A percentile compares a stretch with the other conserved stretches of the same genome.
Evolutionary conservation across 2,329 filamentous ascomycete species (phyloP).

Genomic region (Dichotomopilus funicola): DNA sequence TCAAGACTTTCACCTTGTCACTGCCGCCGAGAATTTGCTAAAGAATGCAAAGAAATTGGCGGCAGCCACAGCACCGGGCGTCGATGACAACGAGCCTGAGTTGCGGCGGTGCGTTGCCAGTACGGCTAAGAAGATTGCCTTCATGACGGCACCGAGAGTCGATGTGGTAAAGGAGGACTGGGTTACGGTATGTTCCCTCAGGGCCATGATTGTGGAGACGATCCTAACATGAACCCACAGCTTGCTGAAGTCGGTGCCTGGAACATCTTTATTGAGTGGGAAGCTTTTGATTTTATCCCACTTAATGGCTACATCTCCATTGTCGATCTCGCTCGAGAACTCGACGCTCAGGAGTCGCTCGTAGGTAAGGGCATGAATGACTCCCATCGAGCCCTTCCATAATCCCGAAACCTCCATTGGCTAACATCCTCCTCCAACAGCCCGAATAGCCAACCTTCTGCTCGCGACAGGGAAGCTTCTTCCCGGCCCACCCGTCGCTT

Average conservation of each 20-base stretch:
- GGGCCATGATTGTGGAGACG: background rate
- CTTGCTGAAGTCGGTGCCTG: constrained; percentile 17
- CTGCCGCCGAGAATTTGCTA: constrained; percentile 18
- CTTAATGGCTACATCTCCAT: constrained; percentile 21
- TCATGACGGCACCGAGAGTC: constrained; percentile 13
- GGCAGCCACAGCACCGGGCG: background rate
- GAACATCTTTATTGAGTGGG: constrained; percentile 25
- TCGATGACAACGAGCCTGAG: background rate
- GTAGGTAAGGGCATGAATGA: constrained; percentile 12
- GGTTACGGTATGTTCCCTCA: constrained; percentile 11
- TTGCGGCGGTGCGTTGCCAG: constrained; percentile 14
- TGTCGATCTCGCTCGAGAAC: constrained; percentile 17
- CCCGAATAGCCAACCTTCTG: constrained; percentile 19
- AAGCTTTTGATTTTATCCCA: constrained; percentile 26
- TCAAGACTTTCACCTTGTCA: constrained; percentile 13
- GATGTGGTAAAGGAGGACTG: constrained; percentile 21
- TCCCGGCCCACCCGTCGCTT: constrained; percentile 3
- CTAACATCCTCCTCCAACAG: constrained; percentile 6
- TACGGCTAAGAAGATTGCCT: constrained; percentile 17
- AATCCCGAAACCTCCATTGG: background rate
- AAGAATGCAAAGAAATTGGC: constrained; percentile 15
- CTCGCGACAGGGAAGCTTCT: constrained; percentile 19
- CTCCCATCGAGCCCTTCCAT: background rate
- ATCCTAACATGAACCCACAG: background rate
- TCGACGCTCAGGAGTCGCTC: constrained; percentile 22